These are phyloP conservation scores for Dryadomyces sulphureus DNA, from an alignment of 2,329 filamentous ascomycete species.

Conservation along the genomic window DNA sequence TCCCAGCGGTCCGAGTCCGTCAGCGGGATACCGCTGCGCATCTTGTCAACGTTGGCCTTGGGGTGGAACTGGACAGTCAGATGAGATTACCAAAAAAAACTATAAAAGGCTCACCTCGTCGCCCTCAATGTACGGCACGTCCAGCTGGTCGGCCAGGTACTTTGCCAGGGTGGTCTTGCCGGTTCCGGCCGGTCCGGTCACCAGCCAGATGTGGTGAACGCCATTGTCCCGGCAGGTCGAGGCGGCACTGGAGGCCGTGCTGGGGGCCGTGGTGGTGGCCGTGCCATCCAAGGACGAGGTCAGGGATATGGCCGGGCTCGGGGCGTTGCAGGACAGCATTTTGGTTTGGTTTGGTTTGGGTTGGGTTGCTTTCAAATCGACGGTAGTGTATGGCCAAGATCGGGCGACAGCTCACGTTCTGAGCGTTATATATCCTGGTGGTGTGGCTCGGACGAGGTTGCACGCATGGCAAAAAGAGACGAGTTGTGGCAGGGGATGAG, in stretches of 20 bases:
- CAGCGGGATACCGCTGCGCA: constrained; percentile 68
- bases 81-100: not conserved
- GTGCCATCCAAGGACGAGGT: not conserved
- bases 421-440: too few species aligned
- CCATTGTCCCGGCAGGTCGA: not conserved
- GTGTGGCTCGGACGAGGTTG: not conserved
- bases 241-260: not conserved
- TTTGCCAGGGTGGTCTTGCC: constrained; percentile 66
- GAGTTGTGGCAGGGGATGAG: not conserved
- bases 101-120: constrained; percentile 44
- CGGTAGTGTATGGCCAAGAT: not conserved
- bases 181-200: constrained; percentile 66
- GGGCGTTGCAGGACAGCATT: not conserved
- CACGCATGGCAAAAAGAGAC: not conserved
- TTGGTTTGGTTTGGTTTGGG: not conserved
- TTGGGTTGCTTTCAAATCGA: not conserved
- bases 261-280: not conserved
- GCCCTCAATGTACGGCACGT: constrained; percentile 60
- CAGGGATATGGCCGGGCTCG: not conserved
- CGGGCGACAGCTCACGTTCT: too few species aligned
- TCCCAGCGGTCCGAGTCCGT: constrained; percentile 95
- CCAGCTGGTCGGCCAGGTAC: constrained; percentile 45
- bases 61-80: constrained; percentile 48
- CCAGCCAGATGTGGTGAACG: constrained; percentile 58
- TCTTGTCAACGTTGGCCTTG: constrained; percentile 73